phyloP scores from a whole-genome alignment of 805 yeast genomes.

The Cyberlindnera lachancei region DNA sequence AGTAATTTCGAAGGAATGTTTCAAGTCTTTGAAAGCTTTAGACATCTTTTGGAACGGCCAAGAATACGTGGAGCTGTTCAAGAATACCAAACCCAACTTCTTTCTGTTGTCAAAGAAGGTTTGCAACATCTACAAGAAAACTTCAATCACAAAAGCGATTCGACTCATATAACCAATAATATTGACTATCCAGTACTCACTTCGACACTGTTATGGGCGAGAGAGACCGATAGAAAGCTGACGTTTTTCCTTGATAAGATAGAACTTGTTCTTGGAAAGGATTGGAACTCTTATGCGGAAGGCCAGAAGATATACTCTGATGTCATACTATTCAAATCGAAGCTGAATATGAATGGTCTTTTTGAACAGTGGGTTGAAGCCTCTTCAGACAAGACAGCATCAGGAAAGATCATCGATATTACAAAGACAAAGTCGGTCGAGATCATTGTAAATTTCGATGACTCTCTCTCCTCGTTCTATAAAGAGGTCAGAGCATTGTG shows the following conservation, averaged over 20 bases:
- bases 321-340: slow-evolving; percentile 35
- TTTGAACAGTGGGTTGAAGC: slow-evolving; percentile 43
- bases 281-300: slow-evolving; percentile 57
- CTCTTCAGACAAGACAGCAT: slow-evolving; percentile 16
- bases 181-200: slow-evolving; percentile 42
- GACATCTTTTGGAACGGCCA: slow-evolving; percentile 43
- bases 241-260: slow-evolving; percentile 35
- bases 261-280: slow-evolving; percentile 46
- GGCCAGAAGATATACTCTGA: slow-evolving; percentile 57
- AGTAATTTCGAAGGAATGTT: slow-evolving; percentile 43
- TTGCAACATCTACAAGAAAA: slow-evolving; percentile 34
- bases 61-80: slow-evolving; percentile 50
- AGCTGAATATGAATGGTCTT: slow-evolving; percentile 34
- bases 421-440: slow-evolving; percentile 22
- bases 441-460: slow-evolving; percentile 46
- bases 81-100: slow-evolving; percentile 47
- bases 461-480: slow-evolving; percentile 32
- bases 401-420: slow-evolving; percentile 35
- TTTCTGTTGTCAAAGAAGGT: slow-evolving; percentile 42
- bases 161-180: slow-evolving; percentile 29
- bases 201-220: slow-evolving; percentile 43
- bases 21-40: slow-evolving; percentile 40
- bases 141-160: slow-evolving; percentile 28
- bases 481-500: slow-evolving; percentile 48
- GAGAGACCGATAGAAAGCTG: slow-evolving; percentile 41